phyloP scores from a whole-genome alignment of 78 protist genomes.

The Monosiga brevicollis region DNA sequence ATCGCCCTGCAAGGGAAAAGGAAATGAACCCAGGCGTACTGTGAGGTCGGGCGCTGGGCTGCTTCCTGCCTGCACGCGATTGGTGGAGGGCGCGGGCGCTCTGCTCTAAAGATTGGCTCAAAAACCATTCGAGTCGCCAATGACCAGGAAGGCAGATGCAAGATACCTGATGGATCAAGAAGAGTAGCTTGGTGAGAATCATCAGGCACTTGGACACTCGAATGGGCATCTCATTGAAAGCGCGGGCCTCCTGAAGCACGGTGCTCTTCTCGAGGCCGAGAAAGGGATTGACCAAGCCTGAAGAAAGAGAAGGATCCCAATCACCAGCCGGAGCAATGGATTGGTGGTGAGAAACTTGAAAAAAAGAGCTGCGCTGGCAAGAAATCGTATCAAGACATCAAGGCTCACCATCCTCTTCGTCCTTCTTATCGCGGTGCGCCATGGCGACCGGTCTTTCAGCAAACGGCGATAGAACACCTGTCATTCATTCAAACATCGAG shows the following conservation, averaged over 20 bases:
- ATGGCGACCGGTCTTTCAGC: no score
- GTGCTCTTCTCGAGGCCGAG: conserved; percentile 70
- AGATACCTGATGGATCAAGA: conserved; percentile 74
- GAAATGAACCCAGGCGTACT: background rate
- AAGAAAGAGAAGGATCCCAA: background rate
- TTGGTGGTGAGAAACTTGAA: background rate
- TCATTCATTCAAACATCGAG: no score
- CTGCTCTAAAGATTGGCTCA: background rate
- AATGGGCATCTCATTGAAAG: conserved; percentile 72
- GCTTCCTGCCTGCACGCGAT: background rate
- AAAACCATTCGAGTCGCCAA: background rate
- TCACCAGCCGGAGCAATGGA: background rate
- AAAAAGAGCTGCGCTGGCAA: background rate
- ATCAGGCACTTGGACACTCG: conserved; percentile 60
- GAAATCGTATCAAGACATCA: no score
- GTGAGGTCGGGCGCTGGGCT: background rate
- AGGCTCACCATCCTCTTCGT: no score
- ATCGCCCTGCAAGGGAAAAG: conserved; percentile 60
- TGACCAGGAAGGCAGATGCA: background rate
- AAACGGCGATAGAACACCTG: no score
- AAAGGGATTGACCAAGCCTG: conserved; percentile 44
- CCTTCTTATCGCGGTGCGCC: no score
- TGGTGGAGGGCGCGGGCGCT: background rate
- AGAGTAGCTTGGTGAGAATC: conserved; percentile 82
- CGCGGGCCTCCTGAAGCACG: conserved; percentile 88